Conservation (phyloP, 352 stramenopile genomes). For the Saprolegnia diclina region DNA sequence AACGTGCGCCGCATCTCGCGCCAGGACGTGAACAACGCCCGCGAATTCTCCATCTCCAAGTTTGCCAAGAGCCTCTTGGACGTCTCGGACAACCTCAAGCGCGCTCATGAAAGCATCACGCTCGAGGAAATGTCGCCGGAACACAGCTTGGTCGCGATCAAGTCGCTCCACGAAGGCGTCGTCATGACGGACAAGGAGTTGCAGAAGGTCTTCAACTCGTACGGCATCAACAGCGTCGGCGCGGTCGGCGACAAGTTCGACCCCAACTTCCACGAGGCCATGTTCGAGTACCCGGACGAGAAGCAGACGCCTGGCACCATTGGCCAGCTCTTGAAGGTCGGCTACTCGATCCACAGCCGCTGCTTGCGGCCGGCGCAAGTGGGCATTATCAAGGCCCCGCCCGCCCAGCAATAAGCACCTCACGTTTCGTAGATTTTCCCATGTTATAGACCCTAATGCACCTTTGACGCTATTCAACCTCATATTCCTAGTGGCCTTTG, state of each 20-base stretch:
- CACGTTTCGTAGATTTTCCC: neutral
- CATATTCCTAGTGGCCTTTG: constrained; percentile 7
- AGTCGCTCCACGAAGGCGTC: constrained; percentile 83
- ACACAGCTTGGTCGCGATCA: constrained; percentile 64
- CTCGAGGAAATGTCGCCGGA: constrained; percentile 66
- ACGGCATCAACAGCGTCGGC: constrained; percentile 90
- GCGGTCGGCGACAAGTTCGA: constrained; percentile 95
- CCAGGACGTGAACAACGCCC: constrained; percentile 90
- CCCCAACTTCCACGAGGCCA: constrained; percentile 95
- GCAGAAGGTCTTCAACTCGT: constrained; percentile 93
- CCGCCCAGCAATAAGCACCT: constrained; percentile 9
- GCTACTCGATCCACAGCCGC: constrained; percentile 94
- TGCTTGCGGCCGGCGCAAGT: constrained; percentile 96
- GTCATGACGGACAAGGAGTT: constrained; percentile 95
- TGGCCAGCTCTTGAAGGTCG: constrained; percentile 95
- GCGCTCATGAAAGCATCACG: constrained; percentile 88
- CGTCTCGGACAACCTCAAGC: constrained; percentile 96
- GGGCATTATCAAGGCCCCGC: constrained; percentile 68
- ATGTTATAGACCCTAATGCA: constrained; percentile 15
- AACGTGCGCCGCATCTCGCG: constrained; percentile 94
- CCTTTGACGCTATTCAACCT: neutral
- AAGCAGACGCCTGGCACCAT: constrained; percentile 86
- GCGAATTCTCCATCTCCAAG: constrained; percentile 93
- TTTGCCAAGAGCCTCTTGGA: constrained; percentile 97
- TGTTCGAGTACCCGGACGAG: constrained; percentile 96